Evolutionary conservation across 805 yeast genomes (phyloP), one percentile per base, ranked within the genome.

Genomic region (Candida ulmi): DNA sequence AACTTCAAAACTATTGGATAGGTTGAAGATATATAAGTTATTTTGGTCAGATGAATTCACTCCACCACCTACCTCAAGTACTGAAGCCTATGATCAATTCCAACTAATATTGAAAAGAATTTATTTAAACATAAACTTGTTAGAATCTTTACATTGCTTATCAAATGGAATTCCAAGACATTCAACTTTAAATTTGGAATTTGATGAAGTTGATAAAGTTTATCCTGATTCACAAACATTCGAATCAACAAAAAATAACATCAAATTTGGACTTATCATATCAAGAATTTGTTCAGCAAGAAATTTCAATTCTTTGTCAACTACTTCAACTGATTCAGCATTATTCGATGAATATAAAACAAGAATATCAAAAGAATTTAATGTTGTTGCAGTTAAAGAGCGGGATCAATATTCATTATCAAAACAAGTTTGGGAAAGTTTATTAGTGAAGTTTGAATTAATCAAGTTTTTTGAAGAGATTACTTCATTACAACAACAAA

Each of bases 1-100:
- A 41, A 65, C 82, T 2, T 66, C 71, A 12, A 61, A 79, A 2
- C 66, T 78, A 12, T 74, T 80, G 51, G 76, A 76, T 53, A 87
- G 80, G 48, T 72, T 77, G 57, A 71, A 71, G 45, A 58, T 81
- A 8, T 66, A 53, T 52, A 72, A 52, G 38, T 62, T 66, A 13
- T 54, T 59, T 31, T 51, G 53, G 43, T 38, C 34, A 11, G 52
- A 41, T n/a, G n/a, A n/a, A n/a, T n/a, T n/a, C n/a, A n/a, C n/a
- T n/a, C n/a, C n/a, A n/a, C n/a, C n/a, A n/a, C n/a, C n/a, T n/a
- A n/a, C n/a, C n/a, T n/a, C n/a, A n/a, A n/a, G n/a, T n/a, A 42
- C 41, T 33, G 45, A 32, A 33, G 51, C 49, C 41, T 52, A 46
- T 40, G 57, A 54, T 36, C 54, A 50, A 25, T 53, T 43, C 36